These are phyloP conservation scores for Trichosanthes truncata DNA, from an alignment of 306 rosid genomes.

Conservation along the genomic window DNA sequence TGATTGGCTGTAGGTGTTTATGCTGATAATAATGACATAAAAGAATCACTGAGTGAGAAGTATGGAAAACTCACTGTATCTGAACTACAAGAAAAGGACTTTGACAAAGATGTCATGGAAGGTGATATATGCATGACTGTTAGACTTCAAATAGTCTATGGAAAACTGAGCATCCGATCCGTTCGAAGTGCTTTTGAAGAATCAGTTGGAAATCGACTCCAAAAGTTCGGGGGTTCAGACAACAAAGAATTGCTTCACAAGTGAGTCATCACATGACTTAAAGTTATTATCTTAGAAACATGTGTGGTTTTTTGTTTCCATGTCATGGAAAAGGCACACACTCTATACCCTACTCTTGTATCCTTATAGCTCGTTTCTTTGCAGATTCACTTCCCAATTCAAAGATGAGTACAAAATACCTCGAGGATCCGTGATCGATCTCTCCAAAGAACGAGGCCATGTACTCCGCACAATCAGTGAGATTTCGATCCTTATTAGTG, in stretches of 20 bases:
- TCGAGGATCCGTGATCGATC: slow-evolving; percentile 67
- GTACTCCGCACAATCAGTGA: slow-evolving; percentile 78
- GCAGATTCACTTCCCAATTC: slow-evolving; percentile 92
- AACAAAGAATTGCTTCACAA: slow-evolving; percentile 66
- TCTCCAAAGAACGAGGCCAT: slow-evolving; percentile 60
- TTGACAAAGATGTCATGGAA: slow-evolving; percentile 52
- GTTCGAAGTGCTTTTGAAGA: slow-evolving; percentile 86
- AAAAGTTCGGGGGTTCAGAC: slow-evolving; percentile 62
- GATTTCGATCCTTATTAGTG: slow-evolving; percentile 17
- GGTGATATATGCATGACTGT: slow-evolving; percentile 67
- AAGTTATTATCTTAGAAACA: background rate
- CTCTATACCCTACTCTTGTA: background rate
- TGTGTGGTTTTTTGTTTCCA: background rate
- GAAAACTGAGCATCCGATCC: slow-evolving; percentile 73
- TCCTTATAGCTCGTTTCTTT: slow-evolving; percentile 19
- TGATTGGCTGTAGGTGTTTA: slow-evolving; percentile 53
- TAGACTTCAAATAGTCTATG: slow-evolving; percentile 77
- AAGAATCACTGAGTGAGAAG: slow-evolving; percentile 40
- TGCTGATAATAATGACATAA: slow-evolving; percentile 50
- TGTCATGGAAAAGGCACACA: background rate
- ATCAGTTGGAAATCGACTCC: slow-evolving; percentile 69
- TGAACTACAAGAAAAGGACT: slow-evolving; percentile 49
- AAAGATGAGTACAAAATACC: slow-evolving; percentile 86
- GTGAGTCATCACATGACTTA: slow-evolving; percentile 30
- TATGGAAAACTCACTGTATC: slow-evolving; percentile 42